Percentiles rank a stretch among this genome's conserved stretches.
phyloP scores from a whole-genome alignment of 495 filamentous ascomycete genomes.

The Thozetella sp. region DNA sequence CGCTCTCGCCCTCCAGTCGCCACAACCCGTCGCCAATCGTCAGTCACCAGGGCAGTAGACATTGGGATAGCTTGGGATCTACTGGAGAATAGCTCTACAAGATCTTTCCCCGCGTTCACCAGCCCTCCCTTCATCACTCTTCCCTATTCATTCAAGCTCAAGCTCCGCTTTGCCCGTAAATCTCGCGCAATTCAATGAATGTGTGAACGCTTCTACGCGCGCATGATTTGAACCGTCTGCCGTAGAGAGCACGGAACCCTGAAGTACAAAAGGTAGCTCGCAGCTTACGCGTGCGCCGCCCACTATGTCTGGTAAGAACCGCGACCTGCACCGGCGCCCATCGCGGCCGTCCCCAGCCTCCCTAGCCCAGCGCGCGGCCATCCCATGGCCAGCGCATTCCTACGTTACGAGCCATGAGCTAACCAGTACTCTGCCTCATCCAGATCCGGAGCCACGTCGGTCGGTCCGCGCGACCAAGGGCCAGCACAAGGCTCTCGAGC shows the following conservation, averaged over 20 bases:
- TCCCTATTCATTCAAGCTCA: not conserved
- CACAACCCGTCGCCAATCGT: not conserved
- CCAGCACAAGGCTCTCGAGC: constrained; percentile 85
- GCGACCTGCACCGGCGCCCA: constrained; percentile 5
- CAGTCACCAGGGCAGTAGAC: not conserved
- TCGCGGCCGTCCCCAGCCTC: constrained; percentile 3
- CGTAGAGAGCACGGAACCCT: constrained; percentile 20
- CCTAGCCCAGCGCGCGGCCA: not conserved
- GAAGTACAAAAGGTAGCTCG: not conserved
- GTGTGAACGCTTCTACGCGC: constrained; percentile 24
- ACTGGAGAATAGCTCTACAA: constrained; percentile 3
- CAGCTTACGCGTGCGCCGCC: not conserved
- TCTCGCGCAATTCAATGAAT: constrained; percentile 24
- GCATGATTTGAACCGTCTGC: constrained; percentile 28
- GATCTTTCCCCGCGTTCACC: not conserved
- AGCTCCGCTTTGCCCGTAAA: constrained; percentile 25
- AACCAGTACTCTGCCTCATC: constrained; percentile 8
- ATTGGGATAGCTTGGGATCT: not conserved
- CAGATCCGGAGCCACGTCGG: constrained; percentile 80
- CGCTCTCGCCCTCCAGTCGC: not conserved
- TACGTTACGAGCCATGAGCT: constrained; percentile 14
- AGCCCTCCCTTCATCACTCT: constrained; percentile 7
- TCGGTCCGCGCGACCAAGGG: constrained; percentile 95
- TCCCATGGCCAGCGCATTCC: not conserved
- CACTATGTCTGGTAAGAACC: constrained; percentile 36